Conservation (phyloP, 306 rosid species). For the Sindora glabra region DNA sequence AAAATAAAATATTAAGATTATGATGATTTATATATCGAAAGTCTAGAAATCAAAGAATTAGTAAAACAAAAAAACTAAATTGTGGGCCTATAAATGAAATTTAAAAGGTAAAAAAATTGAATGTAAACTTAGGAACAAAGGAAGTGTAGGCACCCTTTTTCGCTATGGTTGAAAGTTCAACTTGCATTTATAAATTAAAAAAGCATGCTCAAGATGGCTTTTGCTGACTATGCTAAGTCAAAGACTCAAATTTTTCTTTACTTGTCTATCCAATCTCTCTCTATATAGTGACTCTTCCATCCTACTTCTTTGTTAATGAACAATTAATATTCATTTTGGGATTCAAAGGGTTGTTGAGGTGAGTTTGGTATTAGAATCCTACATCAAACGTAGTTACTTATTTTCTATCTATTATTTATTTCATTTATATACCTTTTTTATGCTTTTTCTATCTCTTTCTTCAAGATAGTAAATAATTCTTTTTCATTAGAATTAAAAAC, state of each 20-base stretch:
- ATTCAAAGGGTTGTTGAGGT: conserved; percentile 39
- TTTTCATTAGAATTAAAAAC: no score
- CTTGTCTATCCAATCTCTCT: neutral
- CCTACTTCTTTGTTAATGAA: conserved; percentile 17
- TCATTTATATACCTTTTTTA: neutral
- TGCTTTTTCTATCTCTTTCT: no score
- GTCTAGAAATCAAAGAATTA: neutral
- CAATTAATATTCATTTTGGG: conserved; percentile 20
- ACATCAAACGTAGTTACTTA: conserved; percentile 16
- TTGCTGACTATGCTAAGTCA: conserved; percentile 71
- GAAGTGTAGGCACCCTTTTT: conserved; percentile 10
- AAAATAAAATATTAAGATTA: no score
- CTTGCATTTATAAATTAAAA: conserved; percentile 55
- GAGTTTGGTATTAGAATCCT: conserved; percentile 17
- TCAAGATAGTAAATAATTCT: no score
- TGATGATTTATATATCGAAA: conserved; percentile 11
- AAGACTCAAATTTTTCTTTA: conserved; percentile 32
- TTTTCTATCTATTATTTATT: neutral
- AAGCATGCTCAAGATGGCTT: conserved; percentile 42
- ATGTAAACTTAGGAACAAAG: conserved; percentile 21
- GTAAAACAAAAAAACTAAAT: conserved; percentile 1
- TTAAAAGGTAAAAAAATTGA: conserved; percentile 6
- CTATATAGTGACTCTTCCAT: conserved; percentile 7
- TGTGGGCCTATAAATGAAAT: conserved; percentile 18
- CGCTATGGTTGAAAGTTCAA: conserved; percentile 36